phyloP scores from a whole-genome alignment of 805 yeast genomes.

The Priceomyces fermenticarens region DNA sequence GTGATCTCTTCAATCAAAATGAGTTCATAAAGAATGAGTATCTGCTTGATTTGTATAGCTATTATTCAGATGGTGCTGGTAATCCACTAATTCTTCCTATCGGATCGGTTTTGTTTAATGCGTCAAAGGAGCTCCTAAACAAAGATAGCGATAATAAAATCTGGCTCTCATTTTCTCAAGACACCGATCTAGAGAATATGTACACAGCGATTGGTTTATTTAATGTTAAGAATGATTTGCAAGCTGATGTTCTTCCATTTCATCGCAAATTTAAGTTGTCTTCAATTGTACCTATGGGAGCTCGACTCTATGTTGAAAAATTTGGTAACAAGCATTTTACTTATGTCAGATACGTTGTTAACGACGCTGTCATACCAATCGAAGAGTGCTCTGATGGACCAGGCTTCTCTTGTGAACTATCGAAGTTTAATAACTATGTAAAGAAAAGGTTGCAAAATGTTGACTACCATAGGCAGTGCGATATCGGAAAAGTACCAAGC shows the following conservation, averaged over 20 bases:
- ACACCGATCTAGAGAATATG: slow-evolving; percentile 56
- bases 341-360: slow-evolving; percentile 47
- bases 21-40: slow-evolving; percentile 64
- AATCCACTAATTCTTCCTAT: slow-evolving; percentile 50
- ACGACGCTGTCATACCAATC: slow-evolving; percentile 55
- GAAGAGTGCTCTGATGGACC: slow-evolving; percentile 51
- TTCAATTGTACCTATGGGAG: slow-evolving; percentile 59
- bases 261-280: slow-evolving; percentile 22
- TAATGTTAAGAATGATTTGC: slow-evolving; percentile 36
- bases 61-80: slow-evolving; percentile 61
- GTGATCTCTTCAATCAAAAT: slow-evolving; percentile 60
- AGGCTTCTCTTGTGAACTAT: slow-evolving; percentile 42
- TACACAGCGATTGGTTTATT: slow-evolving; percentile 59
- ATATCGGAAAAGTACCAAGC: slow-evolving; percentile 27
- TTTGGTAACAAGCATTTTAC: slow-evolving; percentile 16
- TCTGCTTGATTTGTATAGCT: slow-evolving; percentile 52
- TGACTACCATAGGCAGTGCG: slow-evolving; percentile 16
- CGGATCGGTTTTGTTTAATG: slow-evolving; percentile 52
- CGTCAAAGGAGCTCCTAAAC: slow-evolving; percentile 42
- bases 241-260: slow-evolving; percentile 29
- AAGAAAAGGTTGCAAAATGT: slow-evolving; percentile 9
- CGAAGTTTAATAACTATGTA: slow-evolving; percentile 7
- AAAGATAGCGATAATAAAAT: slow-evolving; percentile 46
- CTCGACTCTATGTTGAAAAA: slow-evolving; percentile 49
- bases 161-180: slow-evolving; percentile 69